Base-by-base conservation (phyloP, 176 grass and related monocot genomes). In the Thalia dealbata region DNA sequence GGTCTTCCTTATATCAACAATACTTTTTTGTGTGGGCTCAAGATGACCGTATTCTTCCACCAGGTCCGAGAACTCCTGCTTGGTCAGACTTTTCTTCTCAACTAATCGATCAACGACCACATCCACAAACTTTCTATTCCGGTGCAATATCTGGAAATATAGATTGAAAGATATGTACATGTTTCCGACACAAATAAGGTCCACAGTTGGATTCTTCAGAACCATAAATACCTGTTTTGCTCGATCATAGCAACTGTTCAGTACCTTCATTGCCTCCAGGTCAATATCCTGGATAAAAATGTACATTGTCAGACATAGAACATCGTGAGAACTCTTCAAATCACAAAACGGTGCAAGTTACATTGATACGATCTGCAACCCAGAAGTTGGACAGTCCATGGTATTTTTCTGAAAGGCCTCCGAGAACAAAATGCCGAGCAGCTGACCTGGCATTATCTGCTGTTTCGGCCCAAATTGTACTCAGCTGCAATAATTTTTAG, bases 401-500 rank as follows among this genome's bases (percentile, higher is more conserved):
- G 61, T 71, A 79, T 58, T 81, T 75, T 41, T 75, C 64, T 42
- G 71, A 81, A 60, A 81, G 79, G 38, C 79, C 79, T 70, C 72
- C 23, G 23, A 81, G 72, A 61, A 81, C 71, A 59, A 70, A 76
- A 24, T 28, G 48, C 28, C 79, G 79, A 15, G 79, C 79, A 76
- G 79, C 72, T 61, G 72, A 81, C 61, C 79, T 76, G 24, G 79
- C 79, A 81, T 76, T 81, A n/a, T 81, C 63, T 70, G 72, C 72
- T 70, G 79, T 68, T 61, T 75, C 73, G 25, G 79, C 72, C 79
- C 79, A 81, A 81, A 81, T 81, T 22, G 79, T 81, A 69, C 72
- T 76, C 73, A 81, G 52, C 79, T 81, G 72, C 12, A 66, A 80
- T 30, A 52, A 14, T n/a, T 19, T 48, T 0, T 10, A 67, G 30